Percentiles rank a stretch among this genome's conserved stretches.
phyloP scores from a whole-genome alignment of 2,329 filamentous ascomycete species.

The Aspergillus niger region DNA sequence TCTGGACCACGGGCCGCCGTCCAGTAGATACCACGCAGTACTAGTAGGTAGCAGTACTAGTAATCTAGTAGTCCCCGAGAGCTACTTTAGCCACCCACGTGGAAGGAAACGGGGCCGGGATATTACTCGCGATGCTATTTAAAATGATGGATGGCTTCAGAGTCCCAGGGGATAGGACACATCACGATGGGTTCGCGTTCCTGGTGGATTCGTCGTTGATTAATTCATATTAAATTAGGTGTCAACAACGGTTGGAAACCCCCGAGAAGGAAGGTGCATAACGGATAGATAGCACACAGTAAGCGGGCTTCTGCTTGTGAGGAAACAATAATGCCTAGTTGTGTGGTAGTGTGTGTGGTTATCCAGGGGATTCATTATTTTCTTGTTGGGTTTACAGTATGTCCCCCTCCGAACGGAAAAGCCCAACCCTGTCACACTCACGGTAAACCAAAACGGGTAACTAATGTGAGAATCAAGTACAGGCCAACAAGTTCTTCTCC shows the following conservation, averaged over 20 bases:
- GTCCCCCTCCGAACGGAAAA: neutral
- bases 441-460: neutral
- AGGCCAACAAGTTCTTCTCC: neutral
- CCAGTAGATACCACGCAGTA: neutral
- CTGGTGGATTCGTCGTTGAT: conserved; percentile 1
- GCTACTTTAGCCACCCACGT: conserved; percentile 13
- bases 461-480: neutral
- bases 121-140: neutral
- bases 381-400: neutral
- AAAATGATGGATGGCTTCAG: neutral
- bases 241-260: neutral
- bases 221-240: neutral
- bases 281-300: neutral
- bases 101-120: conserved; percentile 15
- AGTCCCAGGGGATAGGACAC: neutral
- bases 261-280: neutral
- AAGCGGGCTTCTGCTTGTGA: neutral
- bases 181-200: neutral
- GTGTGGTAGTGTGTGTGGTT: neutral
- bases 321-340: neutral
- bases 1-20: conserved; percentile 7
- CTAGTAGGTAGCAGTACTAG: too few species aligned
- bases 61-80: conserved; percentile 5
- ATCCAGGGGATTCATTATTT: neutral
- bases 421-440: neutral